Conservation (phyloP, 176 grass and related monocot species). For the Oryza glaberrima region DNA sequence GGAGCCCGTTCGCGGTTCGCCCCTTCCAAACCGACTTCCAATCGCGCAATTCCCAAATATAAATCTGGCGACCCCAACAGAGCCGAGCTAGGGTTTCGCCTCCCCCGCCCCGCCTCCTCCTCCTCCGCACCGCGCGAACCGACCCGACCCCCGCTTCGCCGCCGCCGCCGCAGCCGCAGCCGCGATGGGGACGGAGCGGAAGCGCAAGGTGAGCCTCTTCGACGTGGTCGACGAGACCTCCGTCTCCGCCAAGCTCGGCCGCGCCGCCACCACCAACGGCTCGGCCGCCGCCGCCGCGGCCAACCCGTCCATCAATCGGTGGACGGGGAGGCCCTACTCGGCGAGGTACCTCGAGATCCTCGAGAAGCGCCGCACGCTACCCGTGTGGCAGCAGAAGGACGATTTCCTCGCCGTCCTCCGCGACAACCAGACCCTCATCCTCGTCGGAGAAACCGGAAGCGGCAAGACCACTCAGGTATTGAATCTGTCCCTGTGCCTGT, state of each 20-base stretch:
- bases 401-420: slow-evolving; percentile 76
- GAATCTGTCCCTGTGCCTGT: slow-evolving; percentile 1
- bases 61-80: slow-evolving; percentile 39
- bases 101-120: neutral
- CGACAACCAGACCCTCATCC: slow-evolving; percentile 80
- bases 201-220: slow-evolving; percentile 97
- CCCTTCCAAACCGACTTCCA: slow-evolving; percentile 23
- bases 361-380: slow-evolving; percentile 83
- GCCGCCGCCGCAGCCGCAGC: neutral
- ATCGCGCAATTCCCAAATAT: slow-evolving; percentile 39
- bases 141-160: neutral
- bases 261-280: slow-evolving; percentile 31
- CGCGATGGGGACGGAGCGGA: slow-evolving; percentile 85
- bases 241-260: slow-evolving; percentile 65
- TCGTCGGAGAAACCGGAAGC: slow-evolving; percentile 97
- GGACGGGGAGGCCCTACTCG: slow-evolving; percentile 85
- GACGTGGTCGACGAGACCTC: slow-evolving; percentile 89
- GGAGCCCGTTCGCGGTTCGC: slow-evolving; percentile 1
- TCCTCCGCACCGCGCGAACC: neutral
- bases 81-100: slow-evolving; percentile 64
- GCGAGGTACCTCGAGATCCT: slow-evolving; percentile 79
- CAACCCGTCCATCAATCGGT: slow-evolving; percentile 65
- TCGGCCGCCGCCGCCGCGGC: slow-evolving; percentile 33
- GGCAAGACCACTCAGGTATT: slow-evolving; percentile 98
- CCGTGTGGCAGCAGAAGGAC: slow-evolving; percentile 98